phyloP scores from a whole-genome alignment of 257 asterid genomes.

The Anisodus tanguticus region DNA sequence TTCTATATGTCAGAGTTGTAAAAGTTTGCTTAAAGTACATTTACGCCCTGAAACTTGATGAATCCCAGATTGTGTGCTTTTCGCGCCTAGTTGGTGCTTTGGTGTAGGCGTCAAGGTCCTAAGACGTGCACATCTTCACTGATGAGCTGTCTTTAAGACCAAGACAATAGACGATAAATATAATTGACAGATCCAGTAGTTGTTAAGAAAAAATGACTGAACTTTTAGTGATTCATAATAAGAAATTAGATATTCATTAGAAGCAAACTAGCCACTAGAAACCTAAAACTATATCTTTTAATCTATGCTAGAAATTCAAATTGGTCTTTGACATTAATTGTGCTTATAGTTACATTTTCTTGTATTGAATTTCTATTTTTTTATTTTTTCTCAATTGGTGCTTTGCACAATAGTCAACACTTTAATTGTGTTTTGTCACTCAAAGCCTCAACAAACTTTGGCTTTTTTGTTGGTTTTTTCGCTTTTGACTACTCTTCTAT shows the following conservation, averaged over 20 bases:
- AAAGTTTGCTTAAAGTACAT: not conserved
- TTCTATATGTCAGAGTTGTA: not conserved
- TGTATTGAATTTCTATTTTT: not conserved
- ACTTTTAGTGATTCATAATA: not conserved
- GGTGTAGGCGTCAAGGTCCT: not conserved
- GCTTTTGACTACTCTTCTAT: constrained; percentile 17
- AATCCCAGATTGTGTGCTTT: constrained; percentile 2
- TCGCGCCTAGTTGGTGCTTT: not conserved
- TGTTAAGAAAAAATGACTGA: not conserved
- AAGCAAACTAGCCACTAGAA: not conserved
- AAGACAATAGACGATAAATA: not conserved
- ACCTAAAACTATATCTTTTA: not conserved
- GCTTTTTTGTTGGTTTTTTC: not conserved
- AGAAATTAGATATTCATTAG: not conserved
- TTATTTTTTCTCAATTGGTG: not conserved
- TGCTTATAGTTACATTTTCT: constrained; percentile 5
- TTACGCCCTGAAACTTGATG: constrained; percentile 16
- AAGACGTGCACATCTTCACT: not conserved
- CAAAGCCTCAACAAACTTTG: not conserved
- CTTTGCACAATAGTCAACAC: too few species aligned
- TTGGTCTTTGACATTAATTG: not conserved
- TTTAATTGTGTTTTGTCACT: not conserved
- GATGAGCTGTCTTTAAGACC: not conserved
- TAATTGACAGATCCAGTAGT: not conserved
- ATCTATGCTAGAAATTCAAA: not conserved